Evolutionary conservation across 2,329 filamentous ascomycete species (phyloP).

Genomic region (Microdochium bolleyi): DNA sequence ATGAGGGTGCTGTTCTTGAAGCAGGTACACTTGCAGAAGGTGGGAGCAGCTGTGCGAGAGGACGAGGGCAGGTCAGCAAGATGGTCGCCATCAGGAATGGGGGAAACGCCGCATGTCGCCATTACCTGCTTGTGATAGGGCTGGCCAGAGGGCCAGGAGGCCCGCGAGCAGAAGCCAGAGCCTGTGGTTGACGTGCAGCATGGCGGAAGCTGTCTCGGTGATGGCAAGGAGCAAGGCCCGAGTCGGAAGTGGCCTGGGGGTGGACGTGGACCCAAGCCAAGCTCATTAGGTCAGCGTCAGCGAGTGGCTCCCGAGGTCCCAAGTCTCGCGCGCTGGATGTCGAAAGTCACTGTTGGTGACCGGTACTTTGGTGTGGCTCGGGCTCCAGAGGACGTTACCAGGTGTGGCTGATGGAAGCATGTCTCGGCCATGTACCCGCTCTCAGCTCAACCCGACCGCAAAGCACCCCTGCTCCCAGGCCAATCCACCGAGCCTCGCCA

Average conservation of each 20-base stretch:
- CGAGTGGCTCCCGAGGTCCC: neutral
- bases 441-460: too few species aligned
- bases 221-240: neutral
- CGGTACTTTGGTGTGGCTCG: neutral
- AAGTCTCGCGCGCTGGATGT: too few species aligned
- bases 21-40: conserved; percentile 65
- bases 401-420: neutral
- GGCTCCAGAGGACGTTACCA: neutral
- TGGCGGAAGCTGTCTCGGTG: neutral
- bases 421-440: neutral
- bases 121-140: neutral
- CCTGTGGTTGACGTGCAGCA: neutral
- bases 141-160: neutral
- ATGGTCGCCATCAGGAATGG: neutral
- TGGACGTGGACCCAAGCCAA: too few species aligned
- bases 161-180: neutral
- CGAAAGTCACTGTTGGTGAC: neutral
- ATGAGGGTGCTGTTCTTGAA: conserved; percentile 64
- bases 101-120: neutral
- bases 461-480: too few species aligned
- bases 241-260: too few species aligned
- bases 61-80: conserved; percentile 11
- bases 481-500: too few species aligned
- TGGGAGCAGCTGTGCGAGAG: conserved; percentile 41
- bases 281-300: neutral